A percentile compares a stretch with the other conserved stretches of the same genome.
These are phyloP conservation scores for Calonectria leucothoes DNA, from an alignment of 2,329 filamentous ascomycete genomes.

Conservation along the genomic window DNA sequence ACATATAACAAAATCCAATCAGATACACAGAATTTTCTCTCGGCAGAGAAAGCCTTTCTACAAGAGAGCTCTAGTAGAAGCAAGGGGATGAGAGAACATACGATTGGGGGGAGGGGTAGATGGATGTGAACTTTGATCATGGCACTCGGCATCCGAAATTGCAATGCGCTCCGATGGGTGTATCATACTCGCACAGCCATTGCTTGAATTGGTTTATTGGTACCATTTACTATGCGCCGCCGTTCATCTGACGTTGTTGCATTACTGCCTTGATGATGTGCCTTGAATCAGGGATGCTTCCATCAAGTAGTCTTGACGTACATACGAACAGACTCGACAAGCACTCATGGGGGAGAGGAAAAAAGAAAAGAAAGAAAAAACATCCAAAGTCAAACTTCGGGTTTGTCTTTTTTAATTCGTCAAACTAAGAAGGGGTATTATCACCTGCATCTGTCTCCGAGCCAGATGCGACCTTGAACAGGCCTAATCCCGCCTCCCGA, in stretches of 20 bases:
- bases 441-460: neutral
- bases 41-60: neutral
- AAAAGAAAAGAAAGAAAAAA: neutral
- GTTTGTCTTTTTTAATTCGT: neutral
- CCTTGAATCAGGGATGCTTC: neutral
- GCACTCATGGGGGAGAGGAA: no score
- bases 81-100: neutral
- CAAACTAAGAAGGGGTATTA: neutral
- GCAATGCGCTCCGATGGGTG: neutral
- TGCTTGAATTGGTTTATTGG: neutral
- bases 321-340: neutral
- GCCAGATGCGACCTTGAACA: neutral
- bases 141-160: neutral
- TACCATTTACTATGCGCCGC: neutral
- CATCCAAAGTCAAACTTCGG: no score
- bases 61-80: neutral
- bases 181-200: neutral
- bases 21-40: neutral
- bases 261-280: neutral
- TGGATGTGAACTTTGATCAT: no score
- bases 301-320: neutral
- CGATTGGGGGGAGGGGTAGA: neutral
- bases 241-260: neutral
- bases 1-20: neutral
- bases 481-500: neutral